These are phyloP conservation scores for Apophysomyces variabilis DNA, from an alignment of 371 early-diverging fungal species.

Conservation along the genomic window DNA sequence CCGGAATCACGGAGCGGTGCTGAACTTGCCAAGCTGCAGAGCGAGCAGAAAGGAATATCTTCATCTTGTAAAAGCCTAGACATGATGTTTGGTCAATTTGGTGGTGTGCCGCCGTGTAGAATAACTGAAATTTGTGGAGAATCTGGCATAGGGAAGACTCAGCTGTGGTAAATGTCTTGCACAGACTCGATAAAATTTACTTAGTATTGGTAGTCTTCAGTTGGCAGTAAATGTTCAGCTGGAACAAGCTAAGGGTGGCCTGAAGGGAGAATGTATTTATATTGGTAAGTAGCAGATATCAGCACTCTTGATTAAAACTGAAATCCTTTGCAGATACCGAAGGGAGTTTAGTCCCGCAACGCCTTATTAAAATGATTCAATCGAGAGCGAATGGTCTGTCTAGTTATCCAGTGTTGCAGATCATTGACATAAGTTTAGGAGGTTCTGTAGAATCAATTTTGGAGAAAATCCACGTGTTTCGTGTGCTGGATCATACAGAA, in stretches of 20 bases:
- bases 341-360: slow-evolving; percentile 55
- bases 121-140: slow-evolving; percentile 72
- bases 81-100: slow-evolving; percentile 36
- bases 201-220: slow-evolving; percentile 55
- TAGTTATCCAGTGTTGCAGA: neutral
- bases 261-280: slow-evolving; percentile 63
- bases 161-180: slow-evolving; percentile 53
- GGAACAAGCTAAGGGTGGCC: slow-evolving; percentile 38
- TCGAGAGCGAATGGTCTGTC: slow-evolving; percentile 11
- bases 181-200: neutral
- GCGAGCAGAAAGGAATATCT: slow-evolving; percentile 28
- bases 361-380: slow-evolving; percentile 47
- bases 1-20: neutral
- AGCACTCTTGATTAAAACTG: neutral
- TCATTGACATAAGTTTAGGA: neutral
- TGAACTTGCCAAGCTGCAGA: slow-evolving; percentile 9
- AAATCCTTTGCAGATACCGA: slow-evolving; percentile 59
- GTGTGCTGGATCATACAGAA: slow-evolving; percentile 55
- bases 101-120: slow-evolving; percentile 53
- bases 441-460: slow-evolving; percentile 23
- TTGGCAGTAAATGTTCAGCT: slow-evolving; percentile 62
- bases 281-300: slow-evolving; percentile 48
- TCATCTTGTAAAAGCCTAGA: slow-evolving; percentile 52
- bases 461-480: slow-evolving; percentile 55
- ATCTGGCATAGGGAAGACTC: slow-evolving; percentile 72